These are phyloP conservation scores for Backusella circina DNA, from an alignment of 192 early-diverging fungal genomes.

Conservation along the genomic window DNA sequence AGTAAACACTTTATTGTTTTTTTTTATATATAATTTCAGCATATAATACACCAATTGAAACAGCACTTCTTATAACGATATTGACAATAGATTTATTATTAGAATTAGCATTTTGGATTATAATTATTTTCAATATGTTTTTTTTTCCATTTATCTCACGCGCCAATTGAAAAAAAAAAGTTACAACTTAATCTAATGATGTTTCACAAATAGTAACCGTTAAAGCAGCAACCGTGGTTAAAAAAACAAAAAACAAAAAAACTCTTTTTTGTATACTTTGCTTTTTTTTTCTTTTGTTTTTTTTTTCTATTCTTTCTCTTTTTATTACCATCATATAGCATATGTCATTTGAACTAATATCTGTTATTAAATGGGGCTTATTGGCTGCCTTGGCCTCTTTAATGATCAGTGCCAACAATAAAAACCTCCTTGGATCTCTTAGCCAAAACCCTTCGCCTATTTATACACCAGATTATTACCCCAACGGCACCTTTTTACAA, in stretches of 20 bases:
- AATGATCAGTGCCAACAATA: background rate
- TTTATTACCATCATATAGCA: background rate
- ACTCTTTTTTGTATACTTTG: no score
- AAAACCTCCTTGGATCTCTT: conserved; percentile 25
- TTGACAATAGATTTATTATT: no score
- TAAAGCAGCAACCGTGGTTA: background rate
- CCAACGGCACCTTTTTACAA: conserved; percentile 20
- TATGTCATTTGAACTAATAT: background rate
- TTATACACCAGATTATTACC: conserved; percentile 32
- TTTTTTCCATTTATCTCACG: background rate
- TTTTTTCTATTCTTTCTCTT: background rate
- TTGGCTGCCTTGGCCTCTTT: background rate
- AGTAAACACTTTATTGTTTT: background rate
- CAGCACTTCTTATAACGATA: no score
- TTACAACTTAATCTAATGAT: background rate
- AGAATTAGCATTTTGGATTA: no score
- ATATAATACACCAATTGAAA: background rate
- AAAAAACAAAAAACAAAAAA: background rate
- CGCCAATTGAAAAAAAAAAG: background rate
- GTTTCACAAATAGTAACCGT: background rate
- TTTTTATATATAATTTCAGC: background rate
- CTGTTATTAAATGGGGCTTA: background rate
- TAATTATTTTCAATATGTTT: background rate
- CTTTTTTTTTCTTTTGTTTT: background rate
- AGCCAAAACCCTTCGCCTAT: conserved; percentile 24